A percentile compares a stretch with the other conserved stretches of the same genome.
Conservation (phyloP, 345 rosid species). For the Acer saccharum region DNA sequence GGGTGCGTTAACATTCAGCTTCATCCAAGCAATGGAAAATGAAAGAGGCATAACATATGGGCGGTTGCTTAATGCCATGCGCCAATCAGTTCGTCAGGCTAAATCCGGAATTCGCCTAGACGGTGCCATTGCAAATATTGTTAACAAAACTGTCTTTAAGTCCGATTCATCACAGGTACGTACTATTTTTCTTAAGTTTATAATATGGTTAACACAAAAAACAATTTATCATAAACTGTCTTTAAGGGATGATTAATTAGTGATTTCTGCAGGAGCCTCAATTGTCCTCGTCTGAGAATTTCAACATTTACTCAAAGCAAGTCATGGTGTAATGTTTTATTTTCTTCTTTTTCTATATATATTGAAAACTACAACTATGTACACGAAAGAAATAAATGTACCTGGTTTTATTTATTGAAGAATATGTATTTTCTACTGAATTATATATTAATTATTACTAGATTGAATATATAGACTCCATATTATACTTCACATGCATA, state of each 20-base stretch:
- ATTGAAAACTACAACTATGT: background rate
- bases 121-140: conserved; percentile 39
- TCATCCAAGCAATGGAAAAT: conserved; percentile 66
- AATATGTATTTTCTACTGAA: background rate
- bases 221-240: no score
- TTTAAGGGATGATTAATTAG: background rate
- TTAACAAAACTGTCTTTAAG: conserved; percentile 27
- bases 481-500: no score
- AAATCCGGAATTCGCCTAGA: conserved; percentile 39
- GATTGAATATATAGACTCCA: no score
- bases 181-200: background rate
- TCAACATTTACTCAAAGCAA: conserved; percentile 55
- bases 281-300: conserved; percentile 56
- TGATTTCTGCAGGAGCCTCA: conserved; percentile 63
- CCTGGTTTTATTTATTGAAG: background rate
- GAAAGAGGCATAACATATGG: conserved; percentile 68
- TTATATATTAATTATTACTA: no score
- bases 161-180: conserved; percentile 36
- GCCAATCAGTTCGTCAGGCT: conserved; percentile 45
- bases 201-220: no score
- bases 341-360: background rate
- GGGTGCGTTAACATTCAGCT: conserved; percentile 81
- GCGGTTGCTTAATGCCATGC: conserved; percentile 56
- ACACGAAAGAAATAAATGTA: background rate
- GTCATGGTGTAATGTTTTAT: conserved; percentile 37